Conservation (phyloP, 2,329 filamentous ascomycete species). For the Eutypa lata region DNA sequence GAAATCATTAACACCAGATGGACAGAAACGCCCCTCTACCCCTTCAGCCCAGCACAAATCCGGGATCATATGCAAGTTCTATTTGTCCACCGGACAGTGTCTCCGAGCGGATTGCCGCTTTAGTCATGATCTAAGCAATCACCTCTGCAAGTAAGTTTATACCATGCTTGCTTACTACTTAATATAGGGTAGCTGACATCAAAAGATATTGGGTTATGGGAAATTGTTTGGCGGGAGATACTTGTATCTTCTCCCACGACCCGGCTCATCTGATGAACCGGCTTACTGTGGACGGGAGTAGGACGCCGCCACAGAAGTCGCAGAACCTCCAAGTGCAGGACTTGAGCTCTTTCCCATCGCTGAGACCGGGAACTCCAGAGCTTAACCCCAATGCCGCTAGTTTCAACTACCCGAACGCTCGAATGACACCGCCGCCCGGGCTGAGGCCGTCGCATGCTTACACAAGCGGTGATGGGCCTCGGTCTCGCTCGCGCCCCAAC, state of each 20-base stretch:
- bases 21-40: constrained; percentile 62
- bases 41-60: constrained; percentile 76
- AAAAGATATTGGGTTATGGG: constrained; percentile 90
- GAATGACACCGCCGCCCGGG: constrained; percentile 65
- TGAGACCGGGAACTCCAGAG: constrained; percentile 61
- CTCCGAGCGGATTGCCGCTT: constrained; percentile 94
- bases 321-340: constrained; percentile 78
- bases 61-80: constrained; percentile 95
- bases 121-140: constrained; percentile 91
- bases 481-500: constrained; percentile 75
- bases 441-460: constrained; percentile 60
- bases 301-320: constrained; percentile 62
- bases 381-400: constrained; percentile 50
- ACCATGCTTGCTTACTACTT: neutral
- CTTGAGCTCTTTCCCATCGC: constrained; percentile 77
- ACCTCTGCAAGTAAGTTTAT: constrained; percentile 88
- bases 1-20: constrained; percentile 78
- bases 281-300: constrained; percentile 68
- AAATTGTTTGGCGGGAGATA: constrained; percentile 88
- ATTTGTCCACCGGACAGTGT: constrained; percentile 91
- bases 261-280: constrained; percentile 82
- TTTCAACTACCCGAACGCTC: constrained; percentile 50
- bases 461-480: constrained; percentile 55
- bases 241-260: constrained; percentile 96
- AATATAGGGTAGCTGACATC: constrained; percentile 61